Evolutionary conservation across 495 filamentous ascomycete species (phyloP), one percentile per base, ranked within the genome.

Genomic region (Penicillium ucsense): DNA sequence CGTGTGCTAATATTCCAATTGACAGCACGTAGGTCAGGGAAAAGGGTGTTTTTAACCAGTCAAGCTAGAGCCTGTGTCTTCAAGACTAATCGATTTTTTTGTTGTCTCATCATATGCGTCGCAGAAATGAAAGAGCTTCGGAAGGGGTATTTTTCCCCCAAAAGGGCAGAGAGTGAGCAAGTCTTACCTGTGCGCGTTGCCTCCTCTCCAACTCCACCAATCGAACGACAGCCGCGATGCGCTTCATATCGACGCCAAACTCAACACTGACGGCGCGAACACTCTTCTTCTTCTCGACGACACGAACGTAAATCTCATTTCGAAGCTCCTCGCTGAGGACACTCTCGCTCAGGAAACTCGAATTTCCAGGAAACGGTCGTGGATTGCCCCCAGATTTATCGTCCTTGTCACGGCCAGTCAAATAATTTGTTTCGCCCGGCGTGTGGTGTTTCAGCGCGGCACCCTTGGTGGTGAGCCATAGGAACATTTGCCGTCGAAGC

Each of bases 51-150:
- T 81, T 67, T 89, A 88, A 87, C 80, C 85, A 89, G 80, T 57
- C 65, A 55, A 52, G 58, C 65, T 56, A 58, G 36, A 49, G 55
- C 62, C 50, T 62, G 65, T 80, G 88, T 96, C 91, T 95, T 96
- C 75, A 91, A 96, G 91, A 96, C 91, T 95, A 95, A 98, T 96
- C 91, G 89, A 74, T 72, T 77, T 74, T 20, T 82, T 81, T 79
- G 47, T 76, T 78, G 53, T 62, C 73, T 87, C 85, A 82, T 84
- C 84, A 84, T 82, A 58, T 49, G 59, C 52, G 56, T 47, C 37
- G 45, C 37, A 47, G 44, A 47, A 53, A 51, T 49, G 47, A 31
- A 37, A 7, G n/a, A 39, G 46, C 29, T 44, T 20, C 27, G n/a
- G 43, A 35, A 36, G 41, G 41, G 27, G 9, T 7, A 32, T 34